Percentiles rank a stretch among this genome's conserved stretches.
Conservation (phyloP, 768 basidiomycete species). For the Mycena capillaripes region DNA sequence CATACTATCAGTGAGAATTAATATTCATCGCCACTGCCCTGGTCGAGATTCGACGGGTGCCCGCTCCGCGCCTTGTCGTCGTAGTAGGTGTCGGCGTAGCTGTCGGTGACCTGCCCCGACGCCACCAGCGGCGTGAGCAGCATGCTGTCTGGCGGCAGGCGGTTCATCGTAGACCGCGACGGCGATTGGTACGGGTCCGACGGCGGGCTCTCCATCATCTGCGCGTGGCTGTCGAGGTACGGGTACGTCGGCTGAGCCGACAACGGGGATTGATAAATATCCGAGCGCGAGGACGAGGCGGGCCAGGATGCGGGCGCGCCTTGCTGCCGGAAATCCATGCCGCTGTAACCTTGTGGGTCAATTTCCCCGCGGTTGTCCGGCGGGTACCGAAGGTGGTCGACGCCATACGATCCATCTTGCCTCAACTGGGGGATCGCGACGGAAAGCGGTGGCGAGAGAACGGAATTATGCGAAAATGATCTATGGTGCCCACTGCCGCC, state of each 20-base stretch:
- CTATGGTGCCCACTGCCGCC: slow-evolving; percentile 22
- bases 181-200: slow-evolving; percentile 20
- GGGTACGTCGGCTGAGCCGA: slow-evolving; percentile 25
- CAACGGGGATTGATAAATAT: slow-evolving; percentile 26
- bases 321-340: slow-evolving; percentile 25
- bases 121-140: slow-evolving; percentile 74
- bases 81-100: slow-evolving; percentile 23
- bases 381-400: slow-evolving; percentile 23
- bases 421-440: slow-evolving; percentile 30
- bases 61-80: slow-evolving; percentile 17
- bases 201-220: slow-evolving; percentile 29
- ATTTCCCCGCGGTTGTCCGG: slow-evolving; percentile 31
- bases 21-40: slow-evolving; percentile 33
- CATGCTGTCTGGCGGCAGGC: slow-evolving; percentile 75
- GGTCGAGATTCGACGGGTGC: slow-evolving; percentile 17
- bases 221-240: slow-evolving; percentile 31
- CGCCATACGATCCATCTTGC: slow-evolving; percentile 25
- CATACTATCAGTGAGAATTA: slow-evolving; percentile 21
- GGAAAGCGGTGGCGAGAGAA: slow-evolving; percentile 33
- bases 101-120: slow-evolving; percentile 7
- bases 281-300: slow-evolving; percentile 19
- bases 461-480: slow-evolving; percentile 32
- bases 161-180: slow-evolving; percentile 42
- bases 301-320: slow-evolving; percentile 27
- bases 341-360: slow-evolving; percentile 25